Evolutionary conservation across 345 rosid genomes (phyloP), one percentile per base, ranked within the genome.

Genomic region (Noccaea bulbosa): DNA sequence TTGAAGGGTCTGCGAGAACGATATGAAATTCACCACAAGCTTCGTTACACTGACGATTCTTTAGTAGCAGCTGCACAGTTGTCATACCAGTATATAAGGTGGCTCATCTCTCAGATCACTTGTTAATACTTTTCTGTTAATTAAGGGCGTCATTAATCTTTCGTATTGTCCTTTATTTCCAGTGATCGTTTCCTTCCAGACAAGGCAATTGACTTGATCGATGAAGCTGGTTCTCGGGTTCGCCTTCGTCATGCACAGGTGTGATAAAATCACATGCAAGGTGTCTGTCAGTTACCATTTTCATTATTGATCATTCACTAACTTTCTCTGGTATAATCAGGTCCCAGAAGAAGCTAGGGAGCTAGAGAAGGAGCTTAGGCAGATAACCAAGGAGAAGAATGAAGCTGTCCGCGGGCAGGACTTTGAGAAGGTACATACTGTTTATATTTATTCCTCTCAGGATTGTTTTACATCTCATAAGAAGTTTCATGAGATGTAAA

Each of bases 311-410:
- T 43, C 49, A 58, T 70, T 52, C 22, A 17, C 32, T 82, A 22
- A 52, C 33, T 20, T 77, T 20, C 6, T 51, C 59, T 30, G 49
- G 38, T 39, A 55, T 74, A 27, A 2, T 38, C 72, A 93, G 98
- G 90, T 93, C 70, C 98, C 98, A 0, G 96, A 93, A 87, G 98
- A 93, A 77, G 97, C 96, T 65, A 86, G 81, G 77, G 98, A 91
- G 88, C 95, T 89, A 70, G 98, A 93, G 82, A 93, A 91, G 60
- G 98, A 91, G 82, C 90, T 93, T 73, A 84, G 96, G 69, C 93
- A 93, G 82, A 84, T 91, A 65, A 89, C 89, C 5, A 93, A 93
- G 81, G 97, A 90, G 79, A 93, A 93, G 81, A 91, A 93, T 55
- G 96, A 93, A 83, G 96, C 98, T 58, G 96, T 91, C 61, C 92